Base-by-base conservation (phyloP, 2,329 filamentous ascomycete species). In the Verticillium longisporum region DNA sequence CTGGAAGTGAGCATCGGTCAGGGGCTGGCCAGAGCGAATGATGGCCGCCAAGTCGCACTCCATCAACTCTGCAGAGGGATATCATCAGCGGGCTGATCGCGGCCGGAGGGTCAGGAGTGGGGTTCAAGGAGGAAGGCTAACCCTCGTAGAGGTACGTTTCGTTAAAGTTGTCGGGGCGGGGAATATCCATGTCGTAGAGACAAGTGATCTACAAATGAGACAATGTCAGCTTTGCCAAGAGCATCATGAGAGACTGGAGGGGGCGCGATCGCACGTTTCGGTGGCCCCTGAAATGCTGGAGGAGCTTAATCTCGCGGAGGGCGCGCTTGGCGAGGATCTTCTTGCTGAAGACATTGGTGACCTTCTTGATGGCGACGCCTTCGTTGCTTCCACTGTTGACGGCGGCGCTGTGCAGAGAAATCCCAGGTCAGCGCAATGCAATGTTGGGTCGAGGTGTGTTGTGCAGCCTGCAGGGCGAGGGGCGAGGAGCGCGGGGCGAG, bases 271-370 rank as follows among this genome's bases (percentile, higher is more conserved):
- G 77, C 80, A 92, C 89, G 75, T 94, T 94, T 71, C 91, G 88
- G 72, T 94, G 90, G 59, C 91, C 91, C 70, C 95, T 86, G 80
- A 99, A 99, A 78, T 99, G 95, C 80, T 98, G 94, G 66, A 99
- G 83, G 68, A 99, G 85, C 85, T 98, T 99, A 79, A 99, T 98
- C 80, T 99, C 95, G 76, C 95, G 88, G 82, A 99, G 78, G 57
- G 95, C 95, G 72, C 95, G 91, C 87, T 99, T 99, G 70, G 95
- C 95, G 68, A 99, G 84, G 69, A 99, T 99, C 87, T 98, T 98
- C 82, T 99, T 99, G 85, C 92, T 97, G 79, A 99, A 99, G 70
- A 99, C 94, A 90, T 99, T 99, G 81, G 95, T 99, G 75, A 99
- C 92, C 80, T 99, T 99, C 80, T 99, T 99, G 83, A 99, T 95